Evolutionary conservation across 2,329 filamentous ascomycete genomes (phyloP).

Genomic region (Pezicula neosporulosa): DNA sequence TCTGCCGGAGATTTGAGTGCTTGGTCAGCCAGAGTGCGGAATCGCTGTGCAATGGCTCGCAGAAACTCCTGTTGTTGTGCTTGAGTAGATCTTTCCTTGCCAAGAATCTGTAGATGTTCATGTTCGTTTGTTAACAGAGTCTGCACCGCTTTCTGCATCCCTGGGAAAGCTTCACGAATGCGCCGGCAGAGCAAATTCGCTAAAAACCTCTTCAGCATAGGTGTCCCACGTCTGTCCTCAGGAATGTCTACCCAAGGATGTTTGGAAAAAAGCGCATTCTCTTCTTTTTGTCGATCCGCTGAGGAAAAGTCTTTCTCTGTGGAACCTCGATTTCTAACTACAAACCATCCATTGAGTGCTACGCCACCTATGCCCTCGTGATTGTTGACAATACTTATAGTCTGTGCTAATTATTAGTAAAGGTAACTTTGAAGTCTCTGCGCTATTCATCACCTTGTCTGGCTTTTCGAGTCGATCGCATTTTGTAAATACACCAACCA

Average conservation of each 20-base stretch:
- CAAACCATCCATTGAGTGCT: slow-evolving; percentile 29
- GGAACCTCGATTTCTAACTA: slow-evolving; percentile 30
- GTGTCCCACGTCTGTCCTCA: slow-evolving; percentile 23
- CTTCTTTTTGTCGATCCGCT: slow-evolving; percentile 25
- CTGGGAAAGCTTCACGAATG: slow-evolving; percentile 20
- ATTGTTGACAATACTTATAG: slow-evolving; percentile 9
- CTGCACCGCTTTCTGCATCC: slow-evolving; percentile 21
- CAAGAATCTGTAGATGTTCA: slow-evolving; percentile 13
- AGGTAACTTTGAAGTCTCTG: background rate
- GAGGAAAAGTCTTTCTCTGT: slow-evolving; percentile 14
- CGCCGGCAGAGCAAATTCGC: slow-evolving; percentile 23
- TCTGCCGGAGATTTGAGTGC: slow-evolving; percentile 24
- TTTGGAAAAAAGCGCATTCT: slow-evolving; percentile 25
- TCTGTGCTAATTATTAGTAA: slow-evolving; percentile 1
- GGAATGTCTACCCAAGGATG: slow-evolving; percentile 26
- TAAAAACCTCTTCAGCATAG: slow-evolving; percentile 27
- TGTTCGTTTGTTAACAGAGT: slow-evolving; percentile 15
- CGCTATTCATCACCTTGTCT: slow-evolving; percentile 11
- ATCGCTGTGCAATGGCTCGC: slow-evolving; percentile 17
- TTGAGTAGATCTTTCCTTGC: slow-evolving; percentile 22
- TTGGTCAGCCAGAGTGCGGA: slow-evolving; percentile 12
- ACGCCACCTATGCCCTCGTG: slow-evolving; percentile 8
- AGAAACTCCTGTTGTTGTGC: slow-evolving; percentile 25
- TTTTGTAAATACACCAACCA: slow-evolving; percentile 37
- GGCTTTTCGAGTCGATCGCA: slow-evolving; percentile 27